Evolutionary conservation across 306 rosid genomes (phyloP), one percentile per base, ranked within the genome.

Genomic region (Citrullus amarus): DNA sequence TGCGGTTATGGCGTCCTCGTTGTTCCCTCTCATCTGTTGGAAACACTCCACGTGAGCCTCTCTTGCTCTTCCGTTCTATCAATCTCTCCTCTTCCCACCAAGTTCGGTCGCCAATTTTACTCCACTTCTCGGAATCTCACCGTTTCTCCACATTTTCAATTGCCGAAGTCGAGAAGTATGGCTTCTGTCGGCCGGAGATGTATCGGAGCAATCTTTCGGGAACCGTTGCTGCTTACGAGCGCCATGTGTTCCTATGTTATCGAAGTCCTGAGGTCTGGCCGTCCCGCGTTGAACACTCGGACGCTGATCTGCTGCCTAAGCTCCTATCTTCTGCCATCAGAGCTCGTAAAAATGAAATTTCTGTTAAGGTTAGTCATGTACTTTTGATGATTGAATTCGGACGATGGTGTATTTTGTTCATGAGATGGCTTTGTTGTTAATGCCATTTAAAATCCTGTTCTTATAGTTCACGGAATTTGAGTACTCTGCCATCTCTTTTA

Each of bases 181-280:
- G 97, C 4, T 95, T 95, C 87, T 80, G 80, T 22, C 87, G 98
- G 16, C 89, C 90, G 58, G 98, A 95, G 86, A 92, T 95, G 98
- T 88, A 87, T 86, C 75, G 60, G 79, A 86, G 69, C 48, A 91
- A 61, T 16, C 95, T 90, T 32, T 87, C 90, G 10, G 96, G 96
- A 17, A 91, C 96, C 50, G 88, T 92, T 11, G 86, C 80, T 17
- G 75, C 91, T 12, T 92, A 95, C 89, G 93, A 86, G 39, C 97
- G 97, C 78, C 98, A 95, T 75, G 89, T 95, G 0, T 95, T 95
- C 81, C 91, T 90, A 54, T 92, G 98, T 79, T 91, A 92, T 86
- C 88, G 87, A 93, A 87, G 82, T 74, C 92, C 86, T 68, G 85
- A 41, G 78, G 67, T 55, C 46, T 95, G 98, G 98, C 88, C 93